A percentile compares a stretch with the other conserved stretches of the same genome.
Conservation (phyloP, 192 early-diverging fungal species). For the Linnemannia zychae region DNA sequence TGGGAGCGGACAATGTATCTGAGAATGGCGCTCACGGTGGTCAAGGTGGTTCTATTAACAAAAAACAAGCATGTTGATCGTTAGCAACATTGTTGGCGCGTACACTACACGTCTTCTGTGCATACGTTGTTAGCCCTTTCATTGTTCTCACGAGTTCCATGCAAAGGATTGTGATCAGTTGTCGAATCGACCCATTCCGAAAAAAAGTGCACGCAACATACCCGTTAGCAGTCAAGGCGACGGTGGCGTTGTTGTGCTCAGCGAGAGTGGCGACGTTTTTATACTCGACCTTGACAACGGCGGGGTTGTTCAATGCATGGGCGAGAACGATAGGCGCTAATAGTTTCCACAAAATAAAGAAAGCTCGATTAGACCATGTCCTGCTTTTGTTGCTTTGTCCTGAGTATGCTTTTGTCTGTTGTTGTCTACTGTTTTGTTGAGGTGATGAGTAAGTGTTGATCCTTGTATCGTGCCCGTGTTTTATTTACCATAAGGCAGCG, state of each 20-base stretch:
- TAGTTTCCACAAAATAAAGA: background rate
- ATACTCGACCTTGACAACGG: slow-evolving; percentile 61
- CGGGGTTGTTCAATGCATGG: slow-evolving; percentile 63
- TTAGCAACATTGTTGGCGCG: background rate
- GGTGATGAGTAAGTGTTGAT: background rate
- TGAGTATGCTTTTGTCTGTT: background rate
- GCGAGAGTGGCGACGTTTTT: slow-evolving; percentile 59
- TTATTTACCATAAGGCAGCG: slow-evolving; percentile 61
- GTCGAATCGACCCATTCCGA: background rate
- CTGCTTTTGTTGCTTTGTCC: background rate
- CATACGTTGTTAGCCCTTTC: background rate
- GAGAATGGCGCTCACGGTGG: slow-evolving; percentile 39
- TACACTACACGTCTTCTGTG: background rate
- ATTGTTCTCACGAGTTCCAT: background rate
- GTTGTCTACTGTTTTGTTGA: background rate
- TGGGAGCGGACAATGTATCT: slow-evolving; percentile 51
- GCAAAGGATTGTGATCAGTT: background rate
- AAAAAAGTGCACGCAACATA: background rate
- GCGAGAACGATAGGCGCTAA: slow-evolving; percentile 66
- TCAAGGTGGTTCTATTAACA: slow-evolving; percentile 35
- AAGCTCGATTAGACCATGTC: background rate
- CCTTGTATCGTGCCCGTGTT: background rate
- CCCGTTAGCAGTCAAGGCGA: slow-evolving; percentile 40
- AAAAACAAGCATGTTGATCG: background rate
- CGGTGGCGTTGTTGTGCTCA: slow-evolving; percentile 47